Evolutionary conservation across 1,284 basidiomycete species (phyloP).

Genomic region (Golubevia sp.): DNA sequence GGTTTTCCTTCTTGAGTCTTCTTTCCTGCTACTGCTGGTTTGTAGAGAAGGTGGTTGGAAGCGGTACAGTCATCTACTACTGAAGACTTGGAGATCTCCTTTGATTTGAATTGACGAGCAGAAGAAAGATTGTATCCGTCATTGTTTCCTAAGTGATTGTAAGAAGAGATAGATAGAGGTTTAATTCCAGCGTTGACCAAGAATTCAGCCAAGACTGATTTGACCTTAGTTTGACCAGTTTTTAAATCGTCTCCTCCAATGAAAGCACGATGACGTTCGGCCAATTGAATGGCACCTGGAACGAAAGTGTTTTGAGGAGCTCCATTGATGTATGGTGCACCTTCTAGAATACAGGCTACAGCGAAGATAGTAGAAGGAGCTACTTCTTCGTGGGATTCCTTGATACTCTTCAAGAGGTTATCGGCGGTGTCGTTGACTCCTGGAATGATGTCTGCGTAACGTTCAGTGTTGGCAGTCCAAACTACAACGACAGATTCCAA

Average conservation of each 20-base stretch:
- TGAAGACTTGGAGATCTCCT: conserved; percentile 84
- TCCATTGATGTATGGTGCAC: conserved; percentile 93
- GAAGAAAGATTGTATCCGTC: conserved; percentile 91
- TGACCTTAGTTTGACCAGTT: conserved; percentile 66
- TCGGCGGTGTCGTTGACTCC: conserved; percentile 96
- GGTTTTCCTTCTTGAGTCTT: conserved; percentile 66
- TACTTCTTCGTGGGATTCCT: conserved; percentile 83
- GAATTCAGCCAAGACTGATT: conserved; percentile 95
- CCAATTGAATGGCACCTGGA: conserved; percentile 89
- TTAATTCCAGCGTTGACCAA: conserved; percentile 99
- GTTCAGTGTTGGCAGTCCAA: conserved; percentile 99
- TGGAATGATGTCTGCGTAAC: conserved; percentile 90
- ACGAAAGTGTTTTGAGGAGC: conserved; percentile 99
- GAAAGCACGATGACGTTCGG: conserved; percentile 86
- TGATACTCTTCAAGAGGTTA: conserved; percentile 81
- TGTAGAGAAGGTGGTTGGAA: conserved; percentile 87
- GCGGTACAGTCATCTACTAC: conserved; percentile 78
- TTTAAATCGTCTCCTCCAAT: conserved; percentile 99
- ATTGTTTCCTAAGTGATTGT: conserved; percentile 99
- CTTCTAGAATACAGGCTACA: conserved; percentile 92
- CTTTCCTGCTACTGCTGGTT: conserved; percentile 67
- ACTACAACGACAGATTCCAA: conserved; percentile 84
- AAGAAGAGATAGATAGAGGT: conserved; percentile 91
- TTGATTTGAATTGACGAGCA: conserved; percentile 92
- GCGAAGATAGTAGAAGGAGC: conserved; percentile 95